These are phyloP conservation scores for Solanum sitiens DNA, from an alignment of 257 asterid genomes.

Conservation along the genomic window DNA sequence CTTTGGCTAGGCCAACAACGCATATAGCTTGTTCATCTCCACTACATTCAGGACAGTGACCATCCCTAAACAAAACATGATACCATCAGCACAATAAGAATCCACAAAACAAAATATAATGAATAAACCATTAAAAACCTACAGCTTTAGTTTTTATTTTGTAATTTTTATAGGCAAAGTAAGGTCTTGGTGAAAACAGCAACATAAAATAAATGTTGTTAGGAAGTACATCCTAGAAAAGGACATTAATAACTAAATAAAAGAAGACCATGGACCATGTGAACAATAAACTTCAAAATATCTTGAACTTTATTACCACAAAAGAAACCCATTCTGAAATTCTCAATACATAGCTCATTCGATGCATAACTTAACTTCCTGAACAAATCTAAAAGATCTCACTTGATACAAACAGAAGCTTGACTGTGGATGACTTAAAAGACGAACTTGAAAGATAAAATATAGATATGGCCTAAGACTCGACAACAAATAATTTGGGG, in stretches of 20 bases:
- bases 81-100: not conserved
- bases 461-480: not conserved
- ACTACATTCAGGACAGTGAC: slow-evolving; percentile 82
- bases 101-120: not conserved
- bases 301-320: not conserved
- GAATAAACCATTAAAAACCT: not conserved
- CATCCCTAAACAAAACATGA: slow-evolving; percentile 48
- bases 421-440: not conserved
- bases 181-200: not conserved
- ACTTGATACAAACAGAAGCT: not conserved
- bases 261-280: not conserved
- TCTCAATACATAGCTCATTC: not conserved
- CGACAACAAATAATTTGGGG: not conserved
- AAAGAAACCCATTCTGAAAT: not conserved
- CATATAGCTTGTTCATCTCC: slow-evolving; percentile 96
- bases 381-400: not conserved
- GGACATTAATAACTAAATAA: not conserved
- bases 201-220: not conserved
- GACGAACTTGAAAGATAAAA: not conserved
- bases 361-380: not conserved
- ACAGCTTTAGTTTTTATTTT: not conserved
- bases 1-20: slow-evolving; percentile 82
- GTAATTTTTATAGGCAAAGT: not conserved
- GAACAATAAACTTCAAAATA: not conserved
- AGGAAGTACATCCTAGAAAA: not conserved